phyloP scores from a whole-genome alignment of 2,329 filamentous ascomycete species.

The Tolypocladium ophioglossoides region DNA sequence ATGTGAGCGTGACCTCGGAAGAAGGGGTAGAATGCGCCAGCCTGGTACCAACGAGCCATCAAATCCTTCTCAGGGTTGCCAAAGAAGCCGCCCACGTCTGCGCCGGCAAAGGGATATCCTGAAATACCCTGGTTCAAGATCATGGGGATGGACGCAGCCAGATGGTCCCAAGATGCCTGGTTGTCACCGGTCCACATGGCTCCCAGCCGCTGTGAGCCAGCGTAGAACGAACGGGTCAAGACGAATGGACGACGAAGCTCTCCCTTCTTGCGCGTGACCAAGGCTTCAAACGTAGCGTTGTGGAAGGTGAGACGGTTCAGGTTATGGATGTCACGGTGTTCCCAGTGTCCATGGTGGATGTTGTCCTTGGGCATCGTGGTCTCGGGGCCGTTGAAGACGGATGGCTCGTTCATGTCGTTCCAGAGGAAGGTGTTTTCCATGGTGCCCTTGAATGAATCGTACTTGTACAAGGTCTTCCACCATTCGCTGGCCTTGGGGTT shows the following conservation, averaged over 20 bases:
- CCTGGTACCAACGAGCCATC: conserved; percentile 89
- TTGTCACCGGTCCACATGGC: conserved; percentile 99
- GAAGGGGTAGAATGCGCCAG: conserved; percentile 94
- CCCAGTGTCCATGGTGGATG: conserved; percentile 81
- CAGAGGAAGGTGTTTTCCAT: conserved; percentile 84
- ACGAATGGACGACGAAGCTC: conserved; percentile 82
- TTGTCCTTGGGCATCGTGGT: conserved; percentile 99
- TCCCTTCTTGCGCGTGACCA: conserved; percentile 76
- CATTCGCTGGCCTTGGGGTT: conserved; percentile 84
- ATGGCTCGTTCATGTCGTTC: conserved; percentile 99
- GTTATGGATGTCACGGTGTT: conserved; percentile 95
- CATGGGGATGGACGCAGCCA: conserved; percentile 89
- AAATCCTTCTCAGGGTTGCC: conserved; percentile 92
- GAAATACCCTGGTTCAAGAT: conserved; percentile 83
- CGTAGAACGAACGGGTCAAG: conserved; percentile 84
- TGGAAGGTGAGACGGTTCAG: conserved; percentile 91
- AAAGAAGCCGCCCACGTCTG: conserved; percentile 96
- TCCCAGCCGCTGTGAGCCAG: conserved; percentile 78
- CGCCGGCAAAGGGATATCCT: conserved; percentile 87
- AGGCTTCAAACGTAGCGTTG: conserved; percentile 82
- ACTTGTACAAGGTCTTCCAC: conserved; percentile 87
- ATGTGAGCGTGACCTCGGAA: conserved; percentile 97
- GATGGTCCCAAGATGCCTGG: conserved; percentile 82
- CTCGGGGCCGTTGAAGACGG: conserved; percentile 96
- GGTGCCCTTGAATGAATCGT: conserved; percentile 77